Conservation (phyloP, 2,329 filamentous ascomycete genomes). For the Aspergillus sclerotialis region DNA sequence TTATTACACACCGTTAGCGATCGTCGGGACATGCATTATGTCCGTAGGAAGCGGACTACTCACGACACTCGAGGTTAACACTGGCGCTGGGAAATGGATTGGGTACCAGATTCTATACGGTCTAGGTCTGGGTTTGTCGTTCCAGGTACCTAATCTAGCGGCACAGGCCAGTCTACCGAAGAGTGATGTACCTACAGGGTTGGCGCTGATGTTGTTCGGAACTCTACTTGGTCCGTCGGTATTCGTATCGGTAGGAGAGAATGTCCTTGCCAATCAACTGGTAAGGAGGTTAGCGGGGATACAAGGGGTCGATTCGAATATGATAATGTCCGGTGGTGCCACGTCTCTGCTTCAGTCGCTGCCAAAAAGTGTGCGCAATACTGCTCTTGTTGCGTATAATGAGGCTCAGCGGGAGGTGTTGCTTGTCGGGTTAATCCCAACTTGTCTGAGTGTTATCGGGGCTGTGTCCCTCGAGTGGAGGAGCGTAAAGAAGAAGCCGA, state of each 20-base stretch:
- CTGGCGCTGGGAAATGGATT: constrained; percentile 19
- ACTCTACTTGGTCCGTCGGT: constrained; percentile 14
- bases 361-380: background rate
- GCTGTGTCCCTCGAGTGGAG: constrained; percentile 3
- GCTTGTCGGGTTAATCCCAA: constrained; percentile 3
- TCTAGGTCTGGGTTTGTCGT: constrained; percentile 17
- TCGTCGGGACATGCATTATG: constrained; percentile 22
- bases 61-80: constrained; percentile 28
- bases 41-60: constrained; percentile 35
- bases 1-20: constrained; percentile 32
- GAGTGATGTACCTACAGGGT: constrained; percentile 19
- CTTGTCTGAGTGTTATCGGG: constrained; percentile 1
- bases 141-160: constrained; percentile 14
- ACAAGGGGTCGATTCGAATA: constrained; percentile 4
- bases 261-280: constrained; percentile 15
- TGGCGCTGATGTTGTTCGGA: constrained; percentile 14
- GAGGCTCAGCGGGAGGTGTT: constrained; percentile 2
- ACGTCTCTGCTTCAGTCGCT: background rate
- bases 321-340: background rate
- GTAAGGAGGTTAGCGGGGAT: constrained; percentile 5
- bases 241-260: constrained; percentile 16
- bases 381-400: constrained; percentile 1
- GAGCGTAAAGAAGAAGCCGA: constrained; percentile 1
- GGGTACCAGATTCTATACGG: constrained; percentile 24
- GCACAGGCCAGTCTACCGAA: constrained; percentile 15